phyloP scores from a whole-genome alignment of 2,329 filamentous ascomycete genomes.

The Colletotrichum truncatum region DNA sequence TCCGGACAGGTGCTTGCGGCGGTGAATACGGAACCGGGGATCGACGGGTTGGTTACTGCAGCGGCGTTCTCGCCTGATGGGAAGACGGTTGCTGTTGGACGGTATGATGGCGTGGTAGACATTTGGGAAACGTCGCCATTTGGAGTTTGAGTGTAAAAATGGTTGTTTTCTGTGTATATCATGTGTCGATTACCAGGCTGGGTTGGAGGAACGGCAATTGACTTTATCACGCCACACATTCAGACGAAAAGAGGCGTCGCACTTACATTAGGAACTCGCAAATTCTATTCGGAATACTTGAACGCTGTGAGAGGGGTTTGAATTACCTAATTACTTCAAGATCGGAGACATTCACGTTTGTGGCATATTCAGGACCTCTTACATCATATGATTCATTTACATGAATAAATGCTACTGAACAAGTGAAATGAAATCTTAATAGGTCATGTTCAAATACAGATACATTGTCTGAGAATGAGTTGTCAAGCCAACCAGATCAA shows the following conservation, averaged over 20 bases:
- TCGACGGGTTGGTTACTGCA: slow-evolving; percentile 42
- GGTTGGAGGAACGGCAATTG: too few species aligned
- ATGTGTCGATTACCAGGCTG: too few species aligned
- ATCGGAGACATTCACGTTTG: too few species aligned
- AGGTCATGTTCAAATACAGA: too few species aligned
- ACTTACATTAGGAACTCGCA: too few species aligned
- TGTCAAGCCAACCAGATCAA: not conserved
- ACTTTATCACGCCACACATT: not conserved
- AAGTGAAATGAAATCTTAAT: too few species aligned
- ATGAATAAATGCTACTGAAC: too few species aligned
- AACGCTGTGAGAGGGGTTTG: not conserved
- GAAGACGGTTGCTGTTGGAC: slow-evolving; percentile 42
- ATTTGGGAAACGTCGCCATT: slow-evolving; percentile 38
- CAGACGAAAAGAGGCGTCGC: not conserved
- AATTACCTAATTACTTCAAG: too few species aligned
- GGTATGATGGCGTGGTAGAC: slow-evolving; percentile 44
- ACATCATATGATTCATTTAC: too few species aligned
- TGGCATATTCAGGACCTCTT: too few species aligned
- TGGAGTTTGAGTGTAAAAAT: not conserved
- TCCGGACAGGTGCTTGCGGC: slow-evolving; percentile 44
- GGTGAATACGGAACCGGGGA: slow-evolving; percentile 19
- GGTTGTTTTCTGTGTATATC: too few species aligned
- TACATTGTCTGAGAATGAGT: too few species aligned
- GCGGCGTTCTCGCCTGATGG: slow-evolving; percentile 45
- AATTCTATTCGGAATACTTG: not conserved